A percentile compares a stretch with the other conserved stretches of the same genome.
phyloP scores from a whole-genome alignment of 345 rosid species.

The Geranium rotundifolium region DNA sequence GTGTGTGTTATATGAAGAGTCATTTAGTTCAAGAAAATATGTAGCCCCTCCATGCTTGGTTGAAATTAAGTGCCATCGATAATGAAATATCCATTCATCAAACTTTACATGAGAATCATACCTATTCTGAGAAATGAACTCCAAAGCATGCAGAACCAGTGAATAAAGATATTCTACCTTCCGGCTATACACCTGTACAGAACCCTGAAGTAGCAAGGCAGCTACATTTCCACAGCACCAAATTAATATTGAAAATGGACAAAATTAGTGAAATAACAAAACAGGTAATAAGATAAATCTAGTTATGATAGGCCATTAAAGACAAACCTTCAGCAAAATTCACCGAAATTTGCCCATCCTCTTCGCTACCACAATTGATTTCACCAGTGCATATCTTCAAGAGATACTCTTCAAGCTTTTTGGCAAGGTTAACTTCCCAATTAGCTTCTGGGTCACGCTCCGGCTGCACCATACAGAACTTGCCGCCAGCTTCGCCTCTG shows the following conservation, averaged over 20 bases:
- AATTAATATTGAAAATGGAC: too few relatives aligned
- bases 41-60: too few relatives aligned
- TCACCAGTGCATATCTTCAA: constrained; percentile 82
- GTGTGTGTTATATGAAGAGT: too few relatives aligned
- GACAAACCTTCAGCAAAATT: constrained; percentile 89
- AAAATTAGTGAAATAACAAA: too few relatives aligned
- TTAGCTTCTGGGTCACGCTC: constrained; percentile 84
- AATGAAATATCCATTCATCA: neutral
- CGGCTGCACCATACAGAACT: constrained; percentile 58
- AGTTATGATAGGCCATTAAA: neutral
- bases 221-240: constrained; percentile 40
- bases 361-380: constrained; percentile 39
- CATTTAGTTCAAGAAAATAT: too few relatives aligned
- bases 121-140: constrained; percentile 82
- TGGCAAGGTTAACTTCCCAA: constrained; percentile 84
- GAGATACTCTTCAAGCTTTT: constrained; percentile 79
- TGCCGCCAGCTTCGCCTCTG: constrained; percentile 2
- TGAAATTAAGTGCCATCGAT: neutral
- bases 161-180: constrained; percentile 90
- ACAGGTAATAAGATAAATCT: too few relatives aligned
- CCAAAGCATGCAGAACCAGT: constrained; percentile 87
- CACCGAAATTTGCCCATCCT: constrained; percentile 23
- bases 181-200: constrained; percentile 91
- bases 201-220: constrained; percentile 95
- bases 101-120: constrained; percentile 8